Base-by-base conservation (phyloP, 176 grass and related monocot species). In the Carex cristatella region DNA sequence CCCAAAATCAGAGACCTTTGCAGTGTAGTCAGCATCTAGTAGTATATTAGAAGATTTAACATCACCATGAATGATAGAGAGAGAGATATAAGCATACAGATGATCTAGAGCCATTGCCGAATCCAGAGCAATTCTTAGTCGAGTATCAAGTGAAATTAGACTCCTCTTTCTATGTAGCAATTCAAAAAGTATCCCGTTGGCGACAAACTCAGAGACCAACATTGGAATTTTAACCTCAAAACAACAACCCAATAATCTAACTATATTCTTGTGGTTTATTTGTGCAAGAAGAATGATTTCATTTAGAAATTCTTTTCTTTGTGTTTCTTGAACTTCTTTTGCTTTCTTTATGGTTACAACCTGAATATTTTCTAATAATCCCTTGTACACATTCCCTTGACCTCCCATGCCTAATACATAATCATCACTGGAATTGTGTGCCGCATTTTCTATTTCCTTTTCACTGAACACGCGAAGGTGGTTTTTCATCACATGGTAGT, bases 241-340 rank as follows among this genome's bases (percentile, higher is more conserved):
- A 23, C 85, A 90, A 72, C 85, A 87, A 8, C 88, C 88, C 33
- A 90, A 68, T 65, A 90, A 37, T 27, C 68, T 79, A 12, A 87
- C 85, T 49, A 90, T 71, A 27, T 90, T 86, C 46, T 53, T 87
- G 37, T 87, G 84, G 62, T 83, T 87, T 0, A 90, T 78, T 71
- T 72, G 88, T 27, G 89, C 88, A 16, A 87, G 77, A 30, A 87
- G 87, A 4, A 88, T 71, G 12, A 91, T 84, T 53, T 91, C 89
- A 51, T 85, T 91, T 38, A 75, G 78, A 54, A 91, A 91, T 23
- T 91, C 85, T 2, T 40, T 23, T 54, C 30, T 86, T 18, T 82
- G 23, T 10, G 7, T 5, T 2, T 77, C 81, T n/a, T 35, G 15
- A 42, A 69, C 10, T 59, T 10, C 54, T 31, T 77, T 91, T 1